Base-by-base conservation (phyloP, 164 flowering plant genomes). In the Cinnamomum micranthum region DNA sequence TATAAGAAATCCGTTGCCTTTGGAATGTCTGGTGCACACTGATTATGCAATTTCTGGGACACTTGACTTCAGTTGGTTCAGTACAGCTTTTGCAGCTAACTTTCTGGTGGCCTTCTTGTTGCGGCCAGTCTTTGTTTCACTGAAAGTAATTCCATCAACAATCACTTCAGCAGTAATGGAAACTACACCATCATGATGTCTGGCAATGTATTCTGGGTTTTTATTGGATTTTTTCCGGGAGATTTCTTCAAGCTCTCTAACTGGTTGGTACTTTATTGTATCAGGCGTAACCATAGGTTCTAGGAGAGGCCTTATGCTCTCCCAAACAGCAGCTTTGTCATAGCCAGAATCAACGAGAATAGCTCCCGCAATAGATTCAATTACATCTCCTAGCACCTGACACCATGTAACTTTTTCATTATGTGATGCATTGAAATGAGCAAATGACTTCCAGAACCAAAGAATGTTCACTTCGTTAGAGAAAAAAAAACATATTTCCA, bases 341-440 rank as follows among this genome's bases (percentile, higher is more conserved):
- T 81, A 89, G 5, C 86, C 91, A 1, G 96, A 91, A 81, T 94
- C 97, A 19, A 94, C 88, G 52, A 87, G 74, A 65, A 94, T 88
- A 3, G 97, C 98, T 22, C 98, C 98, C 0, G 97, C 98, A 22
- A 94, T 71, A 22, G 98, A 94, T 82, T 94, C 98, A n/a, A 94
- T 84, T 4, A 94, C 67, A 80, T 94, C 98, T 70, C 93, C 98
- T 27, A 94, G 96, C 20, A 89, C 98, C 98, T 94, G 83, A 17
- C 10, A 52, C 33, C 58, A 72, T 33, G 65, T 17, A 28, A 11
- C 11, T 41, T 41, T 41, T 41, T 41, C 9, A 41, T 1, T 41
- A 67, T 25, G 17, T 31, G 9, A 67, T 12, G 41, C 9, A 25
- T 14, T 25, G 20, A 28, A 27, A 64, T 64, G 12, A 13, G 3